Percentiles rank a stretch among this genome's conserved stretches.
Conservation (phyloP, 768 basidiomycete genomes). For the Hortiboletus campestris region DNA sequence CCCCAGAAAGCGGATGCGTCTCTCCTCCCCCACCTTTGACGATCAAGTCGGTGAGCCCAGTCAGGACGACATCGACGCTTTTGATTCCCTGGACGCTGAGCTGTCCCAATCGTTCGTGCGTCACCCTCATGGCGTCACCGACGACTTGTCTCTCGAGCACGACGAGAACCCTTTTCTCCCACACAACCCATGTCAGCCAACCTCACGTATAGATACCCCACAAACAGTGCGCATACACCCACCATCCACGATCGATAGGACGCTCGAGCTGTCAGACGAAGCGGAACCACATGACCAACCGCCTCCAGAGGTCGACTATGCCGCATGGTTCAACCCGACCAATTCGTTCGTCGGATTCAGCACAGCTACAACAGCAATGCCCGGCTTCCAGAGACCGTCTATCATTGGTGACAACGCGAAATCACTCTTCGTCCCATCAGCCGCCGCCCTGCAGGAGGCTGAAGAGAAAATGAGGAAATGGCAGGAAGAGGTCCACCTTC, state of each 20-base stretch:
- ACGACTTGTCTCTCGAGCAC: too few relatives aligned
- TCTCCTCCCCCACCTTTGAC: slow-evolving; percentile 68
- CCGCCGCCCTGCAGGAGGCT: slow-evolving; percentile 52
- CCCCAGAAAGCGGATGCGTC: slow-evolving; percentile 46
- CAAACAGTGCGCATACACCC: slow-evolving; percentile 10
- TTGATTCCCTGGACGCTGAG: slow-evolving; percentile 49
- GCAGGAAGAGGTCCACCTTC: slow-evolving; percentile 38
- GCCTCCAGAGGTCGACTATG: slow-evolving; percentile 41
- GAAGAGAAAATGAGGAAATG: slow-evolving; percentile 50
- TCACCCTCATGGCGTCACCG: too few relatives aligned
- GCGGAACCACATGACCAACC: slow-evolving; percentile 35
- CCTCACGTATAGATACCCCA: too few relatives aligned
- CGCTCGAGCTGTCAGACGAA: slow-evolving; percentile 4
- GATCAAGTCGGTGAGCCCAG: slow-evolving; percentile 49
- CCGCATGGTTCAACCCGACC: slow-evolving; percentile 48
- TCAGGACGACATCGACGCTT: slow-evolving; percentile 53
- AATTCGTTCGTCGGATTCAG: slow-evolving; percentile 37
- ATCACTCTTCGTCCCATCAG: slow-evolving; percentile 51
- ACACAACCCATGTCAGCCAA: too few relatives aligned
- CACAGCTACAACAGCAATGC: slow-evolving; percentile 29
- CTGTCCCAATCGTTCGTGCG: slow-evolving; percentile 36
- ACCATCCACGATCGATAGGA: slow-evolving; percentile 11
- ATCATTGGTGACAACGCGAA: slow-evolving; percentile 2
- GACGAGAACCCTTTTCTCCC: too few relatives aligned
- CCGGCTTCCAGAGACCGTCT: slow-evolving; percentile 21